Percentiles rank a stretch among this genome's conserved stretches.
These are phyloP conservation scores for Pseudocercospora vitis DNA, from an alignment of 2,329 filamentous ascomycete species.

Conservation along the genomic window DNA sequence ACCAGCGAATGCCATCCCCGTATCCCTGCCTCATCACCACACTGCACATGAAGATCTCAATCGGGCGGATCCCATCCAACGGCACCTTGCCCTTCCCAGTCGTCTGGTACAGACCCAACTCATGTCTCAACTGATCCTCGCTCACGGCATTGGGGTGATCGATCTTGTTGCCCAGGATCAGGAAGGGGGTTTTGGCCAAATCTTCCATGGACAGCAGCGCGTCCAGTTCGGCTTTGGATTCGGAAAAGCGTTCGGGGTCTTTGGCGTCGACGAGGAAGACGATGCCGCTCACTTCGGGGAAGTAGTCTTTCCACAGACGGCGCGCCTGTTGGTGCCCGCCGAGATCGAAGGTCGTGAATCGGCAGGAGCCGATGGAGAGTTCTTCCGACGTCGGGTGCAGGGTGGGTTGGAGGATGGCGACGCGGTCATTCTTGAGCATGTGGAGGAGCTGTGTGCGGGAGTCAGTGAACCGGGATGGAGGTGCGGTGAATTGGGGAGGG, in stretches of 20 bases:
- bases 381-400: constrained; percentile 92
- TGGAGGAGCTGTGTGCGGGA: constrained; percentile 62
- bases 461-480: constrained; percentile 13
- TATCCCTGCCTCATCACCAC: constrained; percentile 97
- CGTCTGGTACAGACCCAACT: constrained; percentile 91
- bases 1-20: constrained; percentile 86
- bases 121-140: constrained; percentile 90
- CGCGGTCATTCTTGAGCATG: constrained; percentile 96
- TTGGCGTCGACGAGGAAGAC: constrained; percentile 98
- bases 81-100: constrained; percentile 92
- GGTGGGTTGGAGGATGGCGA: constrained; percentile 85
- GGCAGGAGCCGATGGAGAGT: constrained; percentile 77
- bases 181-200: constrained; percentile 89
- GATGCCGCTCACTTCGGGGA: constrained; percentile 92
- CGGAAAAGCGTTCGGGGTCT: constrained; percentile 89
- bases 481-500: background rate
- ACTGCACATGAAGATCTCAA: constrained; percentile 99
- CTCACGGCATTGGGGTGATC: constrained; percentile 94
- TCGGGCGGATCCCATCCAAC: constrained; percentile 85
- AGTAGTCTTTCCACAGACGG: constrained; percentile 94
- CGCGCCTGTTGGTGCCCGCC: constrained; percentile 93
- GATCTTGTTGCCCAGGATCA: constrained; percentile 98
- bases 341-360: constrained; percentile 88
- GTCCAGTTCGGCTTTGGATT: constrained; percentile 96
- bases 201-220: constrained; percentile 94